Conservation (phyloP, 805 yeast genomes). For the Yarrowia yakushimensis region DNA sequence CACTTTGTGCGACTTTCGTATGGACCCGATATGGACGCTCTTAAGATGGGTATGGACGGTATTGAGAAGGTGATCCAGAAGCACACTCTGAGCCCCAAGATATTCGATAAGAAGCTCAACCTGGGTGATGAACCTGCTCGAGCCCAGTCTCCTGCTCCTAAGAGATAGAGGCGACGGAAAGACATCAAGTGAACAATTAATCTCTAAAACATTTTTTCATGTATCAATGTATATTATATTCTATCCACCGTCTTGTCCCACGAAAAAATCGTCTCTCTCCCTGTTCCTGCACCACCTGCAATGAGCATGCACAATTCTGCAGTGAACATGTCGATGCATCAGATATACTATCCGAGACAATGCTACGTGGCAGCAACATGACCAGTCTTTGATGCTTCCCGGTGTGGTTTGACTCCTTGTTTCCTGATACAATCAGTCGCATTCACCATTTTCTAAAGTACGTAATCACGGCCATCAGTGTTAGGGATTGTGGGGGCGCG, state of each 20-base stretch:
- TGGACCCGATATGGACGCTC: slow-evolving; percentile 53
- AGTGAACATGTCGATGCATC: not conserved
- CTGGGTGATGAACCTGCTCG: slow-evolving; percentile 4
- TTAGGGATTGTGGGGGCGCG: too few relatives aligned
- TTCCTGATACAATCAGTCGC: too few relatives aligned
- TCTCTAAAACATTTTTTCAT: not conserved
- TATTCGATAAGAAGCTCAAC: not conserved
- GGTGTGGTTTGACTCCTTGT: too few relatives aligned
- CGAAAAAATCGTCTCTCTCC: too few relatives aligned
- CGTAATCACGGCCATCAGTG: too few relatives aligned
- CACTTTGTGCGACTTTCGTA: slow-evolving; percentile 56
- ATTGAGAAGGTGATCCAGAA: slow-evolving; percentile 46
- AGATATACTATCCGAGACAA: not conserved
- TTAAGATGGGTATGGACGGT: slow-evolving; percentile 58
- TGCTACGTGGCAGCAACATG: not conserved
- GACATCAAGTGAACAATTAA: not conserved
- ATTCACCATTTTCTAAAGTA: too few relatives aligned
- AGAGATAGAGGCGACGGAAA: not conserved
- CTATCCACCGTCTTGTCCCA: too few relatives aligned
- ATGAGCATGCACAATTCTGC: not conserved
- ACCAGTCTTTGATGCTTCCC: not conserved
- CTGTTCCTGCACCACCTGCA: not conserved
- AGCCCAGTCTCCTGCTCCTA: slow-evolving; percentile 21
- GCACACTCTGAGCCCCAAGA: not conserved
- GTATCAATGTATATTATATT: not conserved